These are phyloP conservation scores for Fusarium oligoseptatum DNA, from an alignment of 2,329 filamentous ascomycete genomes.

Conservation along the genomic window DNA sequence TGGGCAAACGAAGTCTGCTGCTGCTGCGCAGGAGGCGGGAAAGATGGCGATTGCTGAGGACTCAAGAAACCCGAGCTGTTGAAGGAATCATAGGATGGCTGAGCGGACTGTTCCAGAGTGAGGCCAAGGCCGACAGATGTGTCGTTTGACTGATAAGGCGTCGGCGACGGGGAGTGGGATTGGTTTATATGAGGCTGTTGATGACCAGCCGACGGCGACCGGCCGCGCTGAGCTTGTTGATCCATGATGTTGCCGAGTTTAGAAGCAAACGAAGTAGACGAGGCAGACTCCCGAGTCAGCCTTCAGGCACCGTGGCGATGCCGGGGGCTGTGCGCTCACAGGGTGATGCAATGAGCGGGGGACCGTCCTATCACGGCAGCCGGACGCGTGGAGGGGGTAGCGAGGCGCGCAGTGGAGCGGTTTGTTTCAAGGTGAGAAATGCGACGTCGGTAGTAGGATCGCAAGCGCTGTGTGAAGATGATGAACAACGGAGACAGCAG, in stretches of 20 bases:
- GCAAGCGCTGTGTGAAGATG: conserved; percentile 19
- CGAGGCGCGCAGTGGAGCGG: conserved; percentile 38
- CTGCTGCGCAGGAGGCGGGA: conserved; percentile 50
- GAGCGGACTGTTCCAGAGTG: conserved; percentile 64
- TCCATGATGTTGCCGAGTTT: conserved; percentile 56
- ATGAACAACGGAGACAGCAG: not conserved
- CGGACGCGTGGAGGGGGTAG: conserved; percentile 48
- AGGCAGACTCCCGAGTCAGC: conserved; percentile 64
- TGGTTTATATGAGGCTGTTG: conserved; percentile 76
- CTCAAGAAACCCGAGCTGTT: conserved; percentile 63
- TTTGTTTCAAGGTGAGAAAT: conserved; percentile 35
- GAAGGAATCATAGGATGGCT: conserved; percentile 57
- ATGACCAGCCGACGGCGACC: conserved; percentile 72
- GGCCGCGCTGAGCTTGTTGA: conserved; percentile 62
- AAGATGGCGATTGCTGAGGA: conserved; percentile 57
- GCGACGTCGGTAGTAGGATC: conserved; percentile 33
- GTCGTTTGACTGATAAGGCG: conserved; percentile 64
- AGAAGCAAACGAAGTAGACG: conserved; percentile 48
- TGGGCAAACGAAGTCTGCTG: conserved; percentile 49
- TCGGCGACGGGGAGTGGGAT: conserved; percentile 73
- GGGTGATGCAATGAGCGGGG: conserved; percentile 49
- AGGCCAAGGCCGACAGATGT: conserved; percentile 68
- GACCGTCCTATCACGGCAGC: conserved; percentile 46
- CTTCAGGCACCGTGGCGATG: conserved; percentile 58
- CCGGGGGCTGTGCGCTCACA: conserved; percentile 58